phyloP scores from a whole-genome alignment of 2,329 filamentous ascomycete species.

The Diaporthe humulicola region DNA sequence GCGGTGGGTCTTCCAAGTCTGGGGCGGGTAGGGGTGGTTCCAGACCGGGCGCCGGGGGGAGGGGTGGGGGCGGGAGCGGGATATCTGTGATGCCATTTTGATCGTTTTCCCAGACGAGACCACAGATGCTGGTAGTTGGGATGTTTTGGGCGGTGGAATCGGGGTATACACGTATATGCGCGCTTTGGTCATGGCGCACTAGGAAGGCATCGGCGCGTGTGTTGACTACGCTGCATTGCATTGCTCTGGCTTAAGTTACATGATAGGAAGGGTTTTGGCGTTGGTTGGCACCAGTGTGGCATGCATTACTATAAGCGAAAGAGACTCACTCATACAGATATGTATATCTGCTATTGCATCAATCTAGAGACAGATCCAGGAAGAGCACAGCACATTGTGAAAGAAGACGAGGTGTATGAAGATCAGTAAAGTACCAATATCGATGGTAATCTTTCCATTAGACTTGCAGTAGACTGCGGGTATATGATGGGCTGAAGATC shows the following conservation, averaged over 20 bases:
- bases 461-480: constrained; percentile 33
- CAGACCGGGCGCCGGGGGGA: constrained; percentile 16
- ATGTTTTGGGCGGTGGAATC: neutral
- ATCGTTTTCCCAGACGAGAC: neutral
- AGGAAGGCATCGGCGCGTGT: neutral
- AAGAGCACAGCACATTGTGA: neutral
- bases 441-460: constrained; percentile 29
- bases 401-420: neutral
- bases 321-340: neutral
- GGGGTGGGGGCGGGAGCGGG: constrained; percentile 17
- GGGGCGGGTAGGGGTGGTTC: constrained; percentile 19
- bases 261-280: neutral
- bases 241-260: constrained; percentile 19
- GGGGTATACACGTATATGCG: neutral
- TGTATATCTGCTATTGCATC: neutral
- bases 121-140: neutral
- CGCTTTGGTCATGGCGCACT: neutral
- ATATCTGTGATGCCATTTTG: constrained; percentile 38
- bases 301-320: neutral
- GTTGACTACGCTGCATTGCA: neutral
- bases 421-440: constrained; percentile 7
- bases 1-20: constrained; percentile 29
- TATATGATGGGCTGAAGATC: constrained; percentile 31
- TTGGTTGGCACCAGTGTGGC: neutral
- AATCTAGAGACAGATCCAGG: neutral